A percentile compares a stretch with the other conserved stretches of the same genome.
Evolutionary conservation across 768 basidiomycete species (phyloP).

Genomic region (Tricholoma furcatifolium): DNA sequence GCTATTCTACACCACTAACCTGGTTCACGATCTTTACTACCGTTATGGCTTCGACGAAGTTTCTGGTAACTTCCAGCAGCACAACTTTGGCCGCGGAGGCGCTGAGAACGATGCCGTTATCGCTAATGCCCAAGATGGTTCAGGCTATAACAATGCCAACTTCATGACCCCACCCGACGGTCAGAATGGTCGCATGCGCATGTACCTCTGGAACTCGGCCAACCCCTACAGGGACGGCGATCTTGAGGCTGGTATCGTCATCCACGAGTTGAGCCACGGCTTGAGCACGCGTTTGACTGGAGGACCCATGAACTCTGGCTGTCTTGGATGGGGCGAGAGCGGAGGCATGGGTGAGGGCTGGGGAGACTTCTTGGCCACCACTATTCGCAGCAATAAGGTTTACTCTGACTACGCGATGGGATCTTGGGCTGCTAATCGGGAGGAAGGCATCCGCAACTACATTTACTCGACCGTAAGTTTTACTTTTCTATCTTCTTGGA

Average conservation of each 20-base stretch:
- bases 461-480: conserved; percentile 66
- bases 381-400: conserved; percentile 69
- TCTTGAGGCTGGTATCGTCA: conserved; percentile 94
- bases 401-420: conserved; percentile 91
- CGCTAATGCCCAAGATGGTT: conserved; percentile 93
- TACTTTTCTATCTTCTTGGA: neutral
- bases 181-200: conserved; percentile 88
- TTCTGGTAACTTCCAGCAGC: conserved; percentile 95
- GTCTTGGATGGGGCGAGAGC: conserved; percentile 93
- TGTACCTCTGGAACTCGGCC: conserved; percentile 95
- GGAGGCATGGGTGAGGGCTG: conserved; percentile 99
- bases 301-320: conserved; percentile 89
- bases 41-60: conserved; percentile 91
- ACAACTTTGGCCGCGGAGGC: conserved; percentile 94
- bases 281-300: conserved; percentile 93
- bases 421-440: conserved; percentile 86
- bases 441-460: conserved; percentile 82
- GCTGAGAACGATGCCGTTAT: conserved; percentile 87
- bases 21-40: conserved; percentile 83
- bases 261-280: conserved; percentile 88
- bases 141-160: conserved; percentile 90
- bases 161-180: conserved; percentile 87
- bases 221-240: conserved; percentile 93
- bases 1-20: conserved; percentile 84
- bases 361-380: conserved; percentile 92